Percentiles rank a stretch among this genome's conserved stretches.
Evolutionary conservation across 2,329 filamentous ascomycete genomes (phyloP).

Genomic region (Ophiobolus disseminans): DNA sequence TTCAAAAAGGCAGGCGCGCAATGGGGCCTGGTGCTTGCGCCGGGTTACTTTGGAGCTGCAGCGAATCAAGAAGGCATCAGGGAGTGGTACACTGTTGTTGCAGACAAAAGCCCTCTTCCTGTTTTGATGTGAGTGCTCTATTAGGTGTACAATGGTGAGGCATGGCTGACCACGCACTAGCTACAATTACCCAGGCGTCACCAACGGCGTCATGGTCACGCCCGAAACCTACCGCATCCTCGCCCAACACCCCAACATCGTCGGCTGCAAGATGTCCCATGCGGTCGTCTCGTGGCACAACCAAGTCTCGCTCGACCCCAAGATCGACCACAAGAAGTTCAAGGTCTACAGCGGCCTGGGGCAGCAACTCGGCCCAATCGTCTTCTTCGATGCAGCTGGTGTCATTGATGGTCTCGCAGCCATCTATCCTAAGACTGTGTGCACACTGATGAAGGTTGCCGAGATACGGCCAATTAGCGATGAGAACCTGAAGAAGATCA

Average conservation of each 20-base stretch:
- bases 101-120: conserved; percentile 65
- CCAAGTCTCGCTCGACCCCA: conserved; percentile 65
- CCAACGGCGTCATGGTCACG: conserved; percentile 67
- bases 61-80: conserved; percentile 65
- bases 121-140: conserved; percentile 62
- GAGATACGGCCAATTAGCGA: conserved; percentile 47
- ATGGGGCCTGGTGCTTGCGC: conserved; percentile 68
- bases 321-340: conserved; percentile 66
- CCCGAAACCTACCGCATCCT: conserved; percentile 66
- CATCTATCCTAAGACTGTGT: conserved; percentile 69
- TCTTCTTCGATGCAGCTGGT: conserved; percentile 68
- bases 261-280: conserved; percentile 73
- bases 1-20: conserved; percentile 65
- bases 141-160: not conserved
- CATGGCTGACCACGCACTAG: conserved; percentile 43
- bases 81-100: conserved; percentile 68
- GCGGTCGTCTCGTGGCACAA: conserved; percentile 70
- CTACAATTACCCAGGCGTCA: conserved; percentile 72
- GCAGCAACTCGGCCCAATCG: conserved; percentile 69
- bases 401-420: conserved; percentile 72
- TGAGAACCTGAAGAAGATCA: conserved; percentile 56
- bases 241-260: conserved; percentile 69
- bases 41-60: conserved; percentile 69
- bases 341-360: conserved; percentile 70
- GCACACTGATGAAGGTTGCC: conserved; percentile 62